Conservation (phyloP, 2,329 filamentous ascomycete species). For the Hypoxylon sp. region DNA sequence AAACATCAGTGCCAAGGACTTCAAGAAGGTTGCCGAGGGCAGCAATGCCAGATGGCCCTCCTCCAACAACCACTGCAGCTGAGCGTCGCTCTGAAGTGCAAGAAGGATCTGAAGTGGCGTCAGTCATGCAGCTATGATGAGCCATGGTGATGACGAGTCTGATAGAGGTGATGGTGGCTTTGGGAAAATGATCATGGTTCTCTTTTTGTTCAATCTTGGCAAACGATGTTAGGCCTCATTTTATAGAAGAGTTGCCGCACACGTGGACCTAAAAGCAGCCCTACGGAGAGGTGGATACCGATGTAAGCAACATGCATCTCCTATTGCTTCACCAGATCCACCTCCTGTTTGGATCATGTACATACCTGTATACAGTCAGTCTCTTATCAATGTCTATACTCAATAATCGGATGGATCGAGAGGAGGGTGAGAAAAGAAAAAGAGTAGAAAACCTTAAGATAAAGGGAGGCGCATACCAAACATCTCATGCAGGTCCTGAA, state of each 20-base stretch:
- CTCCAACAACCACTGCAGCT: slow-evolving; percentile 69
- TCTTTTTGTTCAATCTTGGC: neutral
- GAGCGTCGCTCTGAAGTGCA: neutral
- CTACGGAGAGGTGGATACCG: neutral
- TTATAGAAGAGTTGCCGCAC: too few relatives aligned
- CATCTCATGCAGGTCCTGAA: too few relatives aligned
- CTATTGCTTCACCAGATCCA: neutral
- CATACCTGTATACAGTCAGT: too few relatives aligned
- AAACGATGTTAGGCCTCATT: neutral
- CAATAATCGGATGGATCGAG: too few relatives aligned
- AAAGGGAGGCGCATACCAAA: too few relatives aligned
- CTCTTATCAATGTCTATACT: neutral
- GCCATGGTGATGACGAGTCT: slow-evolving; percentile 7
- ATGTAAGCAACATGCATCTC: neutral
- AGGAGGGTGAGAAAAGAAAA: too few relatives aligned
- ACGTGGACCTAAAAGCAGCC: neutral
- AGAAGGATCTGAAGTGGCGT: neutral
- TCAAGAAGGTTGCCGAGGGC: slow-evolving; percentile 74
- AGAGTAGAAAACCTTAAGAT: too few relatives aligned
- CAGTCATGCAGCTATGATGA: neutral
- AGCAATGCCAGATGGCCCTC: slow-evolving; percentile 71
- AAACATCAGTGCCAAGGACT: slow-evolving; percentile 59
- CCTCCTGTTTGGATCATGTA: neutral
- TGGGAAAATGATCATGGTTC: neutral
- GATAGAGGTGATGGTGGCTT: neutral